These are phyloP conservation scores for Podaxis sp. DNA, from an alignment of 768 basidiomycete genomes.

Conservation along the genomic window DNA sequence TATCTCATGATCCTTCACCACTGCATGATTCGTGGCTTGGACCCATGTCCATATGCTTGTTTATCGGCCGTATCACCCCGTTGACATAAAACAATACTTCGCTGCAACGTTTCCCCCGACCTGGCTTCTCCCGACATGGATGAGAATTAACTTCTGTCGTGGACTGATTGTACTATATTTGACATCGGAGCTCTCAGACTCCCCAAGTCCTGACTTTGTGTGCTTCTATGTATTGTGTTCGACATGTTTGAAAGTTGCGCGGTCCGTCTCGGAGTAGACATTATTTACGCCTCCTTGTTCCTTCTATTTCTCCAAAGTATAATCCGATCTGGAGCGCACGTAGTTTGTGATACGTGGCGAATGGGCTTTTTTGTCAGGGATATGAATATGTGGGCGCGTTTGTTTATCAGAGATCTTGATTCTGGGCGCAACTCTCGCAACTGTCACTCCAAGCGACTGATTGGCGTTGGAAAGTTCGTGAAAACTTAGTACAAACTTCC, in stretches of 20 bases:
- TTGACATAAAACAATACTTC: not conserved
- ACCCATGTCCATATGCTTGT: not conserved
- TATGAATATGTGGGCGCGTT: not conserved
- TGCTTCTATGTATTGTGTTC: not conserved
- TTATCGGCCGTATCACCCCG: not conserved
- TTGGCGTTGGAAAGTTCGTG: not conserved
- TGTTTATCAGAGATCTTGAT: not conserved
- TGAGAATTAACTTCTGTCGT: not conserved
- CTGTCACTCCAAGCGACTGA: not conserved
- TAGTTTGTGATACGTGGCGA: not conserved
- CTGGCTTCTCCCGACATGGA: slow-evolving; percentile 6
- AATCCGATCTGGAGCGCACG: not conserved
- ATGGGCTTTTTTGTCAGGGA: not conserved
- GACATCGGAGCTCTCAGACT: slow-evolving; percentile 7
- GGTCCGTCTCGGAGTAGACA: slow-evolving; percentile 4
- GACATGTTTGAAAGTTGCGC: not conserved
- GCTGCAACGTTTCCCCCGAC: not conserved
- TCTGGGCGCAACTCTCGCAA: not conserved
- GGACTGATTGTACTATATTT: not conserved
- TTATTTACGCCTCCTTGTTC: not conserved
- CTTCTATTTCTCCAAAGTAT: not conserved
- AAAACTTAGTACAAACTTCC: not conserved
- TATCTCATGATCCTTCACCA: not conserved
- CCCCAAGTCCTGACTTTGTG: not conserved
- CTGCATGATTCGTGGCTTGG: not conserved